Base-by-base conservation (phyloP, 2,329 filamentous ascomycete species). In the Volutella citrinella region DNA sequence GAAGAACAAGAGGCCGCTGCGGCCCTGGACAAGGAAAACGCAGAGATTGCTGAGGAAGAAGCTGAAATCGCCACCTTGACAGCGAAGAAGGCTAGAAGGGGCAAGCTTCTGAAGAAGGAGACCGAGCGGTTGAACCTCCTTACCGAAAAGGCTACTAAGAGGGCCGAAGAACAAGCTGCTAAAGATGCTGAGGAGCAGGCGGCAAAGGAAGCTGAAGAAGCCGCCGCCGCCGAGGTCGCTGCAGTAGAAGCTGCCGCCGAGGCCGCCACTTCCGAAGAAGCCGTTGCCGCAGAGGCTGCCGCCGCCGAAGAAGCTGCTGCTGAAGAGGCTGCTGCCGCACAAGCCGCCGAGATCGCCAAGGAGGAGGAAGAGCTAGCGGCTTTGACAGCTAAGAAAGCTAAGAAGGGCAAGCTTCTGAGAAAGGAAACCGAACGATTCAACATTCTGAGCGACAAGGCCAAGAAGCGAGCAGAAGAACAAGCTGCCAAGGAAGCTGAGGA, bases 391-490 rank as follows among this genome's bases (percentile, higher is more conserved):
- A 53, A 53, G 36, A 53, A 51, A 25, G 22, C 22, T 3, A 42
- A 34, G 19, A 29, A 24, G 17, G 36, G 32, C 7, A 42, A 36
- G 17, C 32, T 38, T 27, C 27, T 26, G 5, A 52, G 48, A 33
- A 49, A 45, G 29, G 51, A 56, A 16, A 45, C 42, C 9, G 55
- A 57, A 41, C 68, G 39, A 34, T 54, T 43, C 28, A 50, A 43
- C 19, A 25, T 28, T 28, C 51, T 40, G 28, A 30, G 18, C 11
- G 36, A 29, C 8, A 42, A 39, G n/a, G 29, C 27, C 5, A 65
- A 67, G 36, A 62, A 69, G 37, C 66, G 68, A 48, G 61, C 63
- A 12, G 38, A 50, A 20, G 39, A 42, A 12, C 54, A 57, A 29
- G 57, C 56, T n/a, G 44, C 46, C 7, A 52, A 45, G 22, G 51